Evolutionary conservation across 2,329 filamentous ascomycete species (phyloP), one percentile per base, ranked within the genome.

Genomic region (Botrytis aclada): DNA sequence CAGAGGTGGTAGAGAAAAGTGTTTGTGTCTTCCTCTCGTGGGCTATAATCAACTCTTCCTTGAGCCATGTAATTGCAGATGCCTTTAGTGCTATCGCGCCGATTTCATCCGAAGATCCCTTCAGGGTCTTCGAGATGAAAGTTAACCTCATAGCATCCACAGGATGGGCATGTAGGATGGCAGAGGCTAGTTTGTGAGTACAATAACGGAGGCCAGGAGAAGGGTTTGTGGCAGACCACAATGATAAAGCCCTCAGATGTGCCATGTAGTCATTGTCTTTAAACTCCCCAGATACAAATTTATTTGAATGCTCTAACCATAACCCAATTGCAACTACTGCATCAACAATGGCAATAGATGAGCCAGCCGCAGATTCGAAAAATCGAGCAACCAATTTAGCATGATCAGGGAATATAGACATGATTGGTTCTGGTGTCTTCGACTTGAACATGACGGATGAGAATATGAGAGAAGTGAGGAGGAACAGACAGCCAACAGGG

Each of bases 71-170:
- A 7, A 91, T 85, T 0, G 89, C 89, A 60, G 87, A 88, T 14
- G 87, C 89, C 79, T 90, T 90, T 54, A 92, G 83, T 0, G 86
- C 84, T 3, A 88, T 84, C 77, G 89, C 91, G 76, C 39, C 22
- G 22, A 61, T 60, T 32, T 63, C 43, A 47, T 70, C 45, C 32
- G 88, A 85, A 83, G 89, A 91, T 79, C 90, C 89, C 80, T 91
- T 88, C 20, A 92, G 81, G 20, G 91, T 84, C 77, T 92, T 89
- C 70, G 89, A 87, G 14, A 92, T 84, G 75, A 92, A 91, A 41
- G 85, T 84, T 25, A 92, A 82, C 8, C 89, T 85, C 77, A 87
- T 85, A 4, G 86, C 84, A 74, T 89, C 87, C 39, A 88, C 85
- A 0, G 89, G 88, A 74, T 90, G 86, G 3, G 87, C 83, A 77